Conservation (phyloP, 345 rosid genomes). For the Kernera saxatilis region DNA sequence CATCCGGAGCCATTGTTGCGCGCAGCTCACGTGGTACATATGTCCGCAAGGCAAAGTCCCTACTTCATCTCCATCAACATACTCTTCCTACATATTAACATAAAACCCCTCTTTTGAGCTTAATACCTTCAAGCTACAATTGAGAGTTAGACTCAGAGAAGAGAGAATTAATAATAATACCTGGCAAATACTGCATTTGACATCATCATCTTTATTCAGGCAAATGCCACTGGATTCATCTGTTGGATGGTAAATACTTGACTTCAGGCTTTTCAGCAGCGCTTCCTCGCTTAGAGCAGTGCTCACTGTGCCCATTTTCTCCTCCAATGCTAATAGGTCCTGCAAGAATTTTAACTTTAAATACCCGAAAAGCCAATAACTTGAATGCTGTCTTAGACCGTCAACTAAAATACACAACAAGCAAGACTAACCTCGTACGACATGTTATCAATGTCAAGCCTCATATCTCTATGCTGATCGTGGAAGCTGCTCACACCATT, state of each 20-base stretch:
- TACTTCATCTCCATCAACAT: slow-evolving; percentile 59
- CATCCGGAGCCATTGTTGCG: slow-evolving; percentile 78
- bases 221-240: neutral
- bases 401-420: neutral
- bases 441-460: slow-evolving; percentile 96
- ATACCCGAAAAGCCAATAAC: neutral
- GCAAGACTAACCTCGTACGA: slow-evolving; percentile 75
- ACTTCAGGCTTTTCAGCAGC: slow-evolving; percentile 54
- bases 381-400: neutral
- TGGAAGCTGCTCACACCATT: slow-evolving; percentile 53
- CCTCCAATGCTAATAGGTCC: slow-evolving; percentile 95
- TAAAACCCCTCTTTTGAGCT: neutral
- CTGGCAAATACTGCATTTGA: slow-evolving; percentile 94
- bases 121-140: neutral
- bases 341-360: slow-evolving; percentile 27
- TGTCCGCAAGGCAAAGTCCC: slow-evolving; percentile 78
- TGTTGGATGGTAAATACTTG: slow-evolving; percentile 37
- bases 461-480: slow-evolving; percentile 92
- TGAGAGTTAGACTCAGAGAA: neutral
- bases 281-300: slow-evolving; percentile 90
- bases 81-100: slow-evolving; percentile 64
- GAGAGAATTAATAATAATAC: slow-evolving; percentile 27
- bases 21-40: slow-evolving; percentile 57
- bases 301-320: slow-evolving; percentile 94
- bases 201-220: slow-evolving; percentile 36